Evolutionary conservation across 202 grass and related monocot genomes (phyloP).

Genomic region (Eragrostis tef): DNA sequence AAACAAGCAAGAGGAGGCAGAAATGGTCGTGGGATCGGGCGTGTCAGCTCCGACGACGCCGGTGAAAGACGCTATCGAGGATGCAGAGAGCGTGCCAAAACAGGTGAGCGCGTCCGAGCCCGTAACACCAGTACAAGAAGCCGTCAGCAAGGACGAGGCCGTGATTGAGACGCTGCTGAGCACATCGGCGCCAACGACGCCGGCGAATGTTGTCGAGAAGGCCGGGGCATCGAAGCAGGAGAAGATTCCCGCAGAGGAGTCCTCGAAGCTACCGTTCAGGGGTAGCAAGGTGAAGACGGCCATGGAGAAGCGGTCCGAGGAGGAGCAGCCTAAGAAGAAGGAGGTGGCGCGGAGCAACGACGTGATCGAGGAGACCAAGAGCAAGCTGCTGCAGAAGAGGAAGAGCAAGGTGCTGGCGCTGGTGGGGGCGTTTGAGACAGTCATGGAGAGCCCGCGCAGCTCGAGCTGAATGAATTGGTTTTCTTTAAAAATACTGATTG

Average conservation of each 20-base stretch:
- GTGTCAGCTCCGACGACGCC: conserved; percentile 29
- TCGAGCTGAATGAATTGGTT: conserved; percentile 2
- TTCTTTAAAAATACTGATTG: not conserved
- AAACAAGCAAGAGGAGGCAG: conserved; percentile 12
- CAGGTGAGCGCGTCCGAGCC: conserved; percentile 41
- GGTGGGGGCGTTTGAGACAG: conserved; percentile 87
- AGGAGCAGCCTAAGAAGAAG: conserved; percentile 64
- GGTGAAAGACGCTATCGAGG: not conserved
- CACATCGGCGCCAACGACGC: conserved; percentile 29
- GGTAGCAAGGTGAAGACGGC: conserved; percentile 56
- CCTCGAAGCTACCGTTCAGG: conserved; percentile 29
- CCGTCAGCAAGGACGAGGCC: conserved; percentile 32
- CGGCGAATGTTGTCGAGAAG: not conserved
- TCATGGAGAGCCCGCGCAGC: conserved; percentile 58
- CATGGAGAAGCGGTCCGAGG: conserved; percentile 53
- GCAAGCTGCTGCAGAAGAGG: conserved; percentile 79
- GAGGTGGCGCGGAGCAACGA: conserved; percentile 81
- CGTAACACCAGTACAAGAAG: conserved; percentile 27
- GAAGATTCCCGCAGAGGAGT: conserved; percentile 13
- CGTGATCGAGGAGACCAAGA: conserved; percentile 83
- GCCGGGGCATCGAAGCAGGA: not conserved
- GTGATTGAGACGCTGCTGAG: conserved; percentile 8
- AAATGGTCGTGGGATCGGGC: not conserved
- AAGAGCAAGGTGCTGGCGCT: conserved; percentile 89
- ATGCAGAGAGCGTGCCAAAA: not conserved